These are phyloP conservation scores for Aspergillus sclerotiicarbonarius DNA, from an alignment of 495 filamentous ascomycete genomes.

Conservation along the genomic window DNA sequence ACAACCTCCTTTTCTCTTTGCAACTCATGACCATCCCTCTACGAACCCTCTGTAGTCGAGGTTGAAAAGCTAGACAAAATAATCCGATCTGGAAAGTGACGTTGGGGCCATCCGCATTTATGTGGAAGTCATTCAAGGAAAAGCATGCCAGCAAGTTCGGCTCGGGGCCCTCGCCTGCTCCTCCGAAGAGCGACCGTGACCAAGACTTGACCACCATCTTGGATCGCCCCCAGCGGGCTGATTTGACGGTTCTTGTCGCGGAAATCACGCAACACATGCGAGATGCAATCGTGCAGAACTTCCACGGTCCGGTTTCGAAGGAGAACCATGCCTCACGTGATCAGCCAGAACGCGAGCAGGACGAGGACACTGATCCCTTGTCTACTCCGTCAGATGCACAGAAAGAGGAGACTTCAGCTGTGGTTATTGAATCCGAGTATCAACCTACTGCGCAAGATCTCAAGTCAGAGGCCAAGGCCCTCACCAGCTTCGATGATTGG, in stretches of 20 bases:
- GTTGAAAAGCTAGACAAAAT: neutral
- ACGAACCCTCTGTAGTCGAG: neutral
- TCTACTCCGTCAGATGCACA: conserved; percentile 1
- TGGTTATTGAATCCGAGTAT: conserved; percentile 1
- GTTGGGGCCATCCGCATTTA: conserved; percentile 13
- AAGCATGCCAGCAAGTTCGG: conserved; percentile 37
- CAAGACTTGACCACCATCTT: conserved; percentile 51
- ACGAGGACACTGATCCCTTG: conserved; percentile 3
- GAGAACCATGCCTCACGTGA: conserved; percentile 2
- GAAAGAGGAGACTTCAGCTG: conserved; percentile 11
- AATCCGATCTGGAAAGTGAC: neutral
- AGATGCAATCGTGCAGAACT: conserved; percentile 36
- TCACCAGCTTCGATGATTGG: conserved; percentile 66
- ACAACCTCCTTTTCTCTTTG: conserved; percentile 10
- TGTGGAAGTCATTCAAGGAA: conserved; percentile 44
- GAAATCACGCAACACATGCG: conserved; percentile 47
- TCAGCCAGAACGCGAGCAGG: conserved; percentile 4
- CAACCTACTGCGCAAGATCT: conserved; percentile 26
- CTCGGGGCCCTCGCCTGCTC: conserved; percentile 23
- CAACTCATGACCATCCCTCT: neutral
- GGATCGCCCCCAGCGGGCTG: conserved; percentile 47
- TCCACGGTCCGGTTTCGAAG: conserved; percentile 25
- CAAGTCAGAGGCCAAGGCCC: conserved; percentile 35
- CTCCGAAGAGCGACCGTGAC: conserved; percentile 27
- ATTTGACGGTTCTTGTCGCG: conserved; percentile 48